Conservation (phyloP, 176 grass and related monocot species). For the Ampelocalamus luodianensis region DNA sequence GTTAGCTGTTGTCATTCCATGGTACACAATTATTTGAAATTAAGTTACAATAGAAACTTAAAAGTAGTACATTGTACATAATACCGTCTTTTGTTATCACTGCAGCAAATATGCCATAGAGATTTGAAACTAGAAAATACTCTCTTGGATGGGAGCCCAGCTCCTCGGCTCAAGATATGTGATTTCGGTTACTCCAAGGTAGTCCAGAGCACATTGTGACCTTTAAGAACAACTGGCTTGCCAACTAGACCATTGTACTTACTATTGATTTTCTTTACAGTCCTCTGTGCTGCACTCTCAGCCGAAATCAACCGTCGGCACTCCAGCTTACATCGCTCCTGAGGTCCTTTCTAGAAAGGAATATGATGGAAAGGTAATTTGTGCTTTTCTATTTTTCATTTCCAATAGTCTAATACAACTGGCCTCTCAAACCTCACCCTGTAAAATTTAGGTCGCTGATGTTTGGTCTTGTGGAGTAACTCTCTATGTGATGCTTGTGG, state of each 20-base stretch:
- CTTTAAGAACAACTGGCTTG: slow-evolving; percentile 22
- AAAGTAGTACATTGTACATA: slow-evolving; percentile 2
- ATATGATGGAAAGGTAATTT: slow-evolving; percentile 89
- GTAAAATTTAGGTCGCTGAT: slow-evolving; percentile 77
- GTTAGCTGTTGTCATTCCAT: slow-evolving; percentile 99
- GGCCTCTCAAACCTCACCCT: background rate
- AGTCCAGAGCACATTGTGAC: slow-evolving; percentile 6
- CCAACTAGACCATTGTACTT: slow-evolving; percentile 6
- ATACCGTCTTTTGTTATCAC: slow-evolving; percentile 18
- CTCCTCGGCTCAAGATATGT: slow-evolving; percentile 93
- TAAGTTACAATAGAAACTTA: background rate
- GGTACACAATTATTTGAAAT: slow-evolving; percentile 54
- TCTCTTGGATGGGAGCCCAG: slow-evolving; percentile 86
- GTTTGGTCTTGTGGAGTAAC: slow-evolving; percentile 99
- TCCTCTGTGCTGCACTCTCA: slow-evolving; percentile 92
- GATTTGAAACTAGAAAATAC: slow-evolving; percentile 99
- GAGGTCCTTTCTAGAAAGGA: slow-evolving; percentile 89
- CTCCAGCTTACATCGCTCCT: slow-evolving; percentile 92
- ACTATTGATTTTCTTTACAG: slow-evolving; percentile 52
- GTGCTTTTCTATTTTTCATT: slow-evolving; percentile 8
- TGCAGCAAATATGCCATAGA: slow-evolving; percentile 96
- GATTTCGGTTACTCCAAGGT: slow-evolving; percentile 99
- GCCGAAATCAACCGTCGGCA: slow-evolving; percentile 95
- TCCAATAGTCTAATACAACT: background rate
- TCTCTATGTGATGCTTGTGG: slow-evolving; percentile 97